Evolutionary conservation across 2,329 filamentous ascomycete genomes (phyloP), one percentile per base, ranked within the genome.

Genomic region (Aphanocladium album): DNA sequence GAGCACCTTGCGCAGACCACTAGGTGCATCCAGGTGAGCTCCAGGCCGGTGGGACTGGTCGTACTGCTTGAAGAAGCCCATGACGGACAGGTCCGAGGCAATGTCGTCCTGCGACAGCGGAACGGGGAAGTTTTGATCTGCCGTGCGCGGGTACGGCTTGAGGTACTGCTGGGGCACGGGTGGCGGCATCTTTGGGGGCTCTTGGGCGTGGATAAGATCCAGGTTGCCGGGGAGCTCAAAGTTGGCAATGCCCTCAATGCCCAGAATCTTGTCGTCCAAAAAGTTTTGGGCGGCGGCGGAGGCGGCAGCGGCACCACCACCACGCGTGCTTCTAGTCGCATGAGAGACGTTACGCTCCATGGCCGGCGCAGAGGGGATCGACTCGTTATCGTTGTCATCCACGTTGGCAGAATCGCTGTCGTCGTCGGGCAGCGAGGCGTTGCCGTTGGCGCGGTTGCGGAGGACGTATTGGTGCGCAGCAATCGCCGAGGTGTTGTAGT

Each of bases 331-430:
- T 47, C 85, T 78, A 19, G 86, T 88, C 14, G 83, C 83, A 62
- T 88, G 85, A 11, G 85, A 88, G 14, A 82, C 79, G 63, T 85
- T 83, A 37, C 85, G 80, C 70, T 88, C 85, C 85, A 88, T 88
- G 57, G 76, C 76, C 16, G 79, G 78, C 1, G 83, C 83, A 5
- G 80, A 77, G 1, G 74, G 75, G 16, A 74, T 72, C 5, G 76
- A 76, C 56, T 82, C 79, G 27, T 74, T 76, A 43, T 79, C 80
- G 39, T 79, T 76, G 60, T 82, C 81, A 33, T 76, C 75, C 53
- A 79, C 79, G 45, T 83, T 80, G 11, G 77, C 78, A 30, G 78
- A 79, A 52, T 83, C 80, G 65, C 80, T 84, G 46, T 82, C 81
- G 41, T 81, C 81, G 2, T 83, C 79, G 9, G 77, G 79, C 14